These are phyloP conservation scores for Symbiodinium pilosum DNA, from an alignment of 73 alveolate genomes.

Conservation along the genomic window DNA sequence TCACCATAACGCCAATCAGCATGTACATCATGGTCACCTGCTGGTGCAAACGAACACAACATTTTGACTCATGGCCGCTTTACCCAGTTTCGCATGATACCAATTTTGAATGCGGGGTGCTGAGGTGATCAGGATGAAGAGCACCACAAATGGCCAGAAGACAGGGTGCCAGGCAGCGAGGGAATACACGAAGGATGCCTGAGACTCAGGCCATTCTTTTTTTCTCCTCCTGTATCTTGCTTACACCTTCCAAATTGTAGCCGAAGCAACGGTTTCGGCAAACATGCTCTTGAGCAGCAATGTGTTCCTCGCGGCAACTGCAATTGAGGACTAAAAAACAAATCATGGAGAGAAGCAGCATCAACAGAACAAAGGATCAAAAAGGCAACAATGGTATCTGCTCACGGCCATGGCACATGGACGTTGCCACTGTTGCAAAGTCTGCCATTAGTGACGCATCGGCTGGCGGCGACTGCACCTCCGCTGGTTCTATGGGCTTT, in stretches of 20 bases:
- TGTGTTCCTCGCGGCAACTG: conserved; percentile 52
- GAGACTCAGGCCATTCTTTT: background rate
- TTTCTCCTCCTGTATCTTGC: no score
- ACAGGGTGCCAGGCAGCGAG: background rate
- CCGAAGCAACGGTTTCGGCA: conserved; percentile 35
- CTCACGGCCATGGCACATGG: background rate
- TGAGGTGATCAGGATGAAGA: conserved; percentile 43
- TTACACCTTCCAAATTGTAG: no score
- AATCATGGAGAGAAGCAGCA: no score
- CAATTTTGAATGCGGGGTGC: background rate
- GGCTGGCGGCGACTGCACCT: conserved; percentile 4
- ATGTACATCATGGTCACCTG: conserved; percentile 93
- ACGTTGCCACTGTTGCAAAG: background rate
- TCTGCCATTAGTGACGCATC: background rate
- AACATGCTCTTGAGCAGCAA: conserved; percentile 65
- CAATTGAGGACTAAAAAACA: no score
- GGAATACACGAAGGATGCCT: background rate
- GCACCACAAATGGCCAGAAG: conserved; percentile 77
- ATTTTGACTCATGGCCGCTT: background rate
- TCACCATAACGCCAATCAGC: conserved; percentile 80
- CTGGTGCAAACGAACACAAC: background rate
- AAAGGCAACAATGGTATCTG: no score
- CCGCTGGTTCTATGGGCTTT: background rate
- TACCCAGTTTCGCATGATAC: background rate
- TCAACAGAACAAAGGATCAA: no score